Evolutionary conservation across 2,329 filamentous ascomycete species (phyloP).

Genomic region (Didymella sp.): DNA sequence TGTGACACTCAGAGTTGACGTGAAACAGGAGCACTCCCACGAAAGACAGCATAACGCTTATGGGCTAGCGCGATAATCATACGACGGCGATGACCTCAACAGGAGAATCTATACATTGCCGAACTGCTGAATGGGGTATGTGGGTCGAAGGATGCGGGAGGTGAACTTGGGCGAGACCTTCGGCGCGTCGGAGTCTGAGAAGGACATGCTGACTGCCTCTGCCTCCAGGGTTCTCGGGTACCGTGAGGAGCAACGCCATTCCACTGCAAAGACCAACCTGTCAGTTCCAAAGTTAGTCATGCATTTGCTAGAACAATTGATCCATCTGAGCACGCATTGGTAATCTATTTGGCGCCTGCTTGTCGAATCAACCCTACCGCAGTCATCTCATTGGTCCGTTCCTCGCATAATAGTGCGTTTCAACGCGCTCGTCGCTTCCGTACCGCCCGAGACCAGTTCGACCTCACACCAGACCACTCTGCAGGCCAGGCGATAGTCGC

Average conservation of each 20-base stretch:
- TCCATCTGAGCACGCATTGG: constrained; percentile 18
- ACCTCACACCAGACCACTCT: constrained; percentile 26
- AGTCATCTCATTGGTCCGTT: constrained; percentile 22
- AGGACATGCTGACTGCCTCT: background rate
- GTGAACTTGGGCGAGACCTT: constrained; percentile 11
- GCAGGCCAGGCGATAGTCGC: constrained; percentile 6
- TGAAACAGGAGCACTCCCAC: constrained; percentile 28
- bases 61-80: constrained; percentile 15
- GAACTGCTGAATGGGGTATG: constrained; percentile 11
- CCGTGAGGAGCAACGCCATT: constrained; percentile 13
- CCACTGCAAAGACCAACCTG: constrained; percentile 2
- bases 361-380: constrained; percentile 4
- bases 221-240: constrained; percentile 10
- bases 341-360: constrained; percentile 27
- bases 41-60: constrained; percentile 22
- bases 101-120: constrained; percentile 6
- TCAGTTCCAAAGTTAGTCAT: constrained; percentile 4
- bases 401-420: constrained; percentile 45
- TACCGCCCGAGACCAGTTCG: constrained; percentile 20
- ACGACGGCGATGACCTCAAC: constrained; percentile 14
- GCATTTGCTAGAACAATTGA: constrained; percentile 8
- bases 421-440: constrained; percentile 30
- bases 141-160: constrained; percentile 21
- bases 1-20: constrained; percentile 21
- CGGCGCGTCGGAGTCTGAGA: constrained; percentile 2